These are phyloP conservation scores for Termitomyces sp. DNA, from an alignment of 768 basidiomycete genomes.

Conservation along the genomic window DNA sequence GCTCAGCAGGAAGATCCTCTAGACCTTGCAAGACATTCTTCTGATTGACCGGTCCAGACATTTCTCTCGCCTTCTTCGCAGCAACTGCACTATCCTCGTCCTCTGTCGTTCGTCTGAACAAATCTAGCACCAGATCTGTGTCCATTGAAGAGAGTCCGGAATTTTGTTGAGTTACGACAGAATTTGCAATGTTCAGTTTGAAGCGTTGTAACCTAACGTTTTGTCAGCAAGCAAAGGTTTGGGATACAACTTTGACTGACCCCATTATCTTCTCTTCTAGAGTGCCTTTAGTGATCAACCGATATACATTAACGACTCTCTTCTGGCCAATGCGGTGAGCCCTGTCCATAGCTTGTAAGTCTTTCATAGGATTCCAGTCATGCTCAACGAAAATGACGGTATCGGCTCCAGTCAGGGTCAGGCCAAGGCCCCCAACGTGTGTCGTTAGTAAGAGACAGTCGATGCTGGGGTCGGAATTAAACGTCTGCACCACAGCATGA, in stretches of 20 bases:
- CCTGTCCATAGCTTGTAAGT: constrained; percentile 98
- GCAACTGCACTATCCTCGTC: constrained; percentile 59
- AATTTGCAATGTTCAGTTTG: constrained; percentile 96
- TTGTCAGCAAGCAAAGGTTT: constrained; percentile 3
- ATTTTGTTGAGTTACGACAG: constrained; percentile 97
- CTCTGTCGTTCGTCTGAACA: constrained; percentile 81
- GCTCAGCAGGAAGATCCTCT: constrained; percentile 87
- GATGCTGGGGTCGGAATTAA: constrained; percentile 96
- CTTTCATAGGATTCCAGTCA: constrained; percentile 99
- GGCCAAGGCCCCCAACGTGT: constrained; percentile 91
- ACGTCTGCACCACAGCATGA: constrained; percentile 95
- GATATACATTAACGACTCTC: constrained; percentile 98
- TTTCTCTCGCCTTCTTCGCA: constrained; percentile 48
- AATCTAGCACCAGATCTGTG: constrained; percentile 92
- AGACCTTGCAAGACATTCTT: constrained; percentile 86
- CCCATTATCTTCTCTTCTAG: constrained; percentile 99
- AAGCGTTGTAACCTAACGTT: constrained; percentile 83
- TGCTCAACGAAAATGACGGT: constrained; percentile 99
- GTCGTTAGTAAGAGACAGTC: constrained; percentile 95
- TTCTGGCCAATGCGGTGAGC: constrained; percentile 98
- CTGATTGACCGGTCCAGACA: constrained; percentile 57
- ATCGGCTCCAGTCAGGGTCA: constrained; percentile 96
- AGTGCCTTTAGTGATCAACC: constrained; percentile 94
- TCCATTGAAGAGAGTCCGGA: constrained; percentile 93
- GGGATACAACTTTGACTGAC: constrained; percentile 39